These are phyloP conservation scores for Striga hermonthica DNA, from an alignment of 305 asterid species.

Conservation along the genomic window DNA sequence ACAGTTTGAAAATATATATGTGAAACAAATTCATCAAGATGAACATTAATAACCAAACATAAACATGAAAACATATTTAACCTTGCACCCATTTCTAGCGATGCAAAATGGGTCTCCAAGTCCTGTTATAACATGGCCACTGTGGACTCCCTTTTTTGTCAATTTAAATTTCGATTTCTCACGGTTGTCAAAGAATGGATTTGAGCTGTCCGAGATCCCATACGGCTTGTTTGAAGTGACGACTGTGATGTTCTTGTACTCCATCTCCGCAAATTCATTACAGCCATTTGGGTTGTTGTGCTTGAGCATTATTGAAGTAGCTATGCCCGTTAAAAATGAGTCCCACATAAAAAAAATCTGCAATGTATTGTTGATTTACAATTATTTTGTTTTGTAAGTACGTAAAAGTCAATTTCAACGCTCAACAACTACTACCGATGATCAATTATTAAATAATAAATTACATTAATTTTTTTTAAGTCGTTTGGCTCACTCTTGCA, in stretches of 20 bases:
- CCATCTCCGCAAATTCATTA: constrained; percentile 83
- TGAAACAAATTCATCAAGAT: background rate
- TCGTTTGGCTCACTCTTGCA: too few species aligned
- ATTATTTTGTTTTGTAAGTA: too few species aligned
- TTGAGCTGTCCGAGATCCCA: constrained; percentile 64
- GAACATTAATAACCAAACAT: background rate
- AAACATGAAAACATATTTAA: constrained; percentile 24
- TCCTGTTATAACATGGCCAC: constrained; percentile 79
- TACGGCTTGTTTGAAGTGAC: constrained; percentile 77
- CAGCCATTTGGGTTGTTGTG: constrained; percentile 43
- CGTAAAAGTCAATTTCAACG: too few species aligned
- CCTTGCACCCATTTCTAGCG: constrained; percentile 63
- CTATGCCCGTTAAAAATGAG: constrained; percentile 72
- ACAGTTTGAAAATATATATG: background rate
- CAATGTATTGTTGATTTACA: too few species aligned
- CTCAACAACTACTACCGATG: too few species aligned
- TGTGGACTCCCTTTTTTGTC: constrained; percentile 55
- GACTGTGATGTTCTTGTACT: constrained; percentile 71
- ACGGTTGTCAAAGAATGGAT: constrained; percentile 60
- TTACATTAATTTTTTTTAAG: too few species aligned
- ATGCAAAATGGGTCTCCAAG: constrained; percentile 73
- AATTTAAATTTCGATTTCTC: constrained; percentile 49
- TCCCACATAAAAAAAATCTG: constrained; percentile 97
- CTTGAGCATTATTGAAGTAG: constrained; percentile 74
- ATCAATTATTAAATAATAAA: too few species aligned